phyloP scores from a whole-genome alignment of 169 alveolate species.

The Toxoplasma gondii region DNA sequence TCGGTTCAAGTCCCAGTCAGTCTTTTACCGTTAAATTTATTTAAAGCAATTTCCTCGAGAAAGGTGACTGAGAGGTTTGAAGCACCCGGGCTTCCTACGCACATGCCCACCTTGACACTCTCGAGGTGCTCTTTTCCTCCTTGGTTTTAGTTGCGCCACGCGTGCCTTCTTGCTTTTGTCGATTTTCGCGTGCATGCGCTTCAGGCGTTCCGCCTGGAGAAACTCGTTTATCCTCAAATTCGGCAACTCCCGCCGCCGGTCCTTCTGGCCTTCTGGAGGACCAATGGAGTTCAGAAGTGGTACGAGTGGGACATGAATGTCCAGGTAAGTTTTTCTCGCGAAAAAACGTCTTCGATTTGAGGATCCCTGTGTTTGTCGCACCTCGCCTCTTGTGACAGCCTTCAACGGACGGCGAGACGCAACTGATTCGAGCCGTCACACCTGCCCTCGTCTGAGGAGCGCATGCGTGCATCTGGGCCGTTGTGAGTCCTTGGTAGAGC shows the following conservation, averaged over 20 bases:
- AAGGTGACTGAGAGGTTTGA: no score
- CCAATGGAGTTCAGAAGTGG: conserved; percentile 57
- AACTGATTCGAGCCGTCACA: not conserved
- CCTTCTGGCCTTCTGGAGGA: conserved; percentile 51
- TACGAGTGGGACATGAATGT: conserved; percentile 57
- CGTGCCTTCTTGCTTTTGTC: not conserved
- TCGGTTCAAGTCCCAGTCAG: no score
- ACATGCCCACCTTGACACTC: no score
- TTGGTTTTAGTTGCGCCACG: not conserved
- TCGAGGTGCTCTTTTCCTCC: no score
- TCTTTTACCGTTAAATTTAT: no score
- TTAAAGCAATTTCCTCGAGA: no score
- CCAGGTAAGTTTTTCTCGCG: conserved; percentile 14
- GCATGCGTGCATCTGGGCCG: no score
- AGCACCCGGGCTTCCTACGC: no score
- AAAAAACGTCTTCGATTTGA: no score
- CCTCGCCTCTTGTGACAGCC: not conserved
- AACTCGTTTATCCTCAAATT: conserved; percentile 32
- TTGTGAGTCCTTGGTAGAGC: no score
- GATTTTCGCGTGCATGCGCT: not conserved
- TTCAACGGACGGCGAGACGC: no score
- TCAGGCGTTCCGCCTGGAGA: conserved; percentile 54
- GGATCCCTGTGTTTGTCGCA: conserved; percentile 8
- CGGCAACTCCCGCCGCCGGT: conserved; percentile 53
- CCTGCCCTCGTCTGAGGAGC: no score